These are phyloP conservation scores for Aspergillus mulundensis DNA, from an alignment of 495 filamentous ascomycete species.

Conservation along the genomic window DNA sequence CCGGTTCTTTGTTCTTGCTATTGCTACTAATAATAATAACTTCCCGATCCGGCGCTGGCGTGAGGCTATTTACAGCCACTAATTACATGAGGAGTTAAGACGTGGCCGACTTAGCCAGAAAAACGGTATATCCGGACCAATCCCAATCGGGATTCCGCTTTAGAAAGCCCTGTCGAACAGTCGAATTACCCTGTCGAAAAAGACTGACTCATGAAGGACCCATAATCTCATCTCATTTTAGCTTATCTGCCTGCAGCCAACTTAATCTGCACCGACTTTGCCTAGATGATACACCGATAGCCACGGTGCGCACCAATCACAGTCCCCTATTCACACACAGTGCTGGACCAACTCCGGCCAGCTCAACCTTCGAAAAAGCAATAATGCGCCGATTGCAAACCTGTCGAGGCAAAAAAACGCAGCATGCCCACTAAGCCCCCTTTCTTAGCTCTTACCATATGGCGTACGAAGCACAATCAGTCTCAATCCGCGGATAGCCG, in stretches of 20 bases:
- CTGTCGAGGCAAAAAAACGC: background rate
- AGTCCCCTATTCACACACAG: background rate
- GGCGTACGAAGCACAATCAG: background rate
- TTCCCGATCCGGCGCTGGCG: too few relatives aligned
- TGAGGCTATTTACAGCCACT: too few relatives aligned
- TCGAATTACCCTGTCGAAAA: too few relatives aligned
- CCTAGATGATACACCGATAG: constrained; percentile 6
- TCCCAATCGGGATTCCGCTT: too few relatives aligned
- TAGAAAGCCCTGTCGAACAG: too few relatives aligned
- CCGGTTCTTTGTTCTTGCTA: too few relatives aligned
- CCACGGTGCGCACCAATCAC: background rate
- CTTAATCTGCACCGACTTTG: background rate
- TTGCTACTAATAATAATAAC: too few relatives aligned
- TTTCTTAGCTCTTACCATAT: background rate
- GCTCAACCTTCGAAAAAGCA: background rate
- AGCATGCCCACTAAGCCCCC: background rate
- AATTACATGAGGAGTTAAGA: too few relatives aligned
- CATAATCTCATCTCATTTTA: background rate
- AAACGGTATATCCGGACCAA: too few relatives aligned
- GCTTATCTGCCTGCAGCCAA: constrained; percentile 13
- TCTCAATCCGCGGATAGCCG: background rate
- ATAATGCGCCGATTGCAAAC: background rate
- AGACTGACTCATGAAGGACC: too few relatives aligned
- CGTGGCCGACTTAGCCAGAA: too few relatives aligned
- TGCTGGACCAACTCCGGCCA: background rate